Evolutionary conservation across 2,329 filamentous ascomycete genomes (phyloP).

Genomic region (Cercospora sesami): DNA sequence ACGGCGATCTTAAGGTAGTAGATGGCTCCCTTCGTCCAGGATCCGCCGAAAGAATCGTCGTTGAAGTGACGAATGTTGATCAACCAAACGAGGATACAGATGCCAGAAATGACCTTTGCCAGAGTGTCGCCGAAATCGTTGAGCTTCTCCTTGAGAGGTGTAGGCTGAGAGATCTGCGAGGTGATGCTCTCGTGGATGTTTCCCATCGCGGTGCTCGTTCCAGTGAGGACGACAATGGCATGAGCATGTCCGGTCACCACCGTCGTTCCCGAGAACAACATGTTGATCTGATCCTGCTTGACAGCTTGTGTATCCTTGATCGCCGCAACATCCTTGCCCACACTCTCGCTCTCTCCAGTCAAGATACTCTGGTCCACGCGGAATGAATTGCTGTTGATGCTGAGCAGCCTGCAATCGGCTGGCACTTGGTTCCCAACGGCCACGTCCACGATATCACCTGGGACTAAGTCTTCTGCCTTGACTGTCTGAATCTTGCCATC

Average conservation of each 20-base stretch:
- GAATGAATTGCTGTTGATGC: slow-evolving; percentile 96
- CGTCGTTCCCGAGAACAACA: slow-evolving; percentile 97
- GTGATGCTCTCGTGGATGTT: slow-evolving; percentile 99
- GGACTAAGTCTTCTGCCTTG: slow-evolving; percentile 96
- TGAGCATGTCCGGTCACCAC: slow-evolving; percentile 92
- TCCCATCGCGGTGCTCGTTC: slow-evolving; percentile 87
- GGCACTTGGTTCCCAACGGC: slow-evolving; percentile 90
- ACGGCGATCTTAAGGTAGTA: slow-evolving; percentile 99
- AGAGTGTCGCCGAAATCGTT: slow-evolving; percentile 96
- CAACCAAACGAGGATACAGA: slow-evolving; percentile 94
- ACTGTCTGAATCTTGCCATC: slow-evolving; percentile 77
- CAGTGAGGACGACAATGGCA: slow-evolving; percentile 87
- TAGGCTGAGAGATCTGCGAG: slow-evolving; percentile 95
- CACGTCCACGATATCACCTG: slow-evolving; percentile 86
- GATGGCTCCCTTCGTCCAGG: slow-evolving; percentile 92
- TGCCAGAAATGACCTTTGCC: slow-evolving; percentile 96
- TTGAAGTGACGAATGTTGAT: slow-evolving; percentile 98
- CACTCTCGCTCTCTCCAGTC: slow-evolving; percentile 96
- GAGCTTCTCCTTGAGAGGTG: slow-evolving; percentile 95
- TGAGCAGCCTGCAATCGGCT: slow-evolving; percentile 85
- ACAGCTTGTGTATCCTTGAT: slow-evolving; percentile 81
- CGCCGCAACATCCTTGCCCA: slow-evolving; percentile 73
- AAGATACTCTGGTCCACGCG: slow-evolving; percentile 94
- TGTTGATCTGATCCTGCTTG: slow-evolving; percentile 96
- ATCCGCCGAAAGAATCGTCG: slow-evolving; percentile 83